phyloP scores from a whole-genome alignment of 2,329 filamentous ascomycete species.

The Fusarium sp. region DNA sequence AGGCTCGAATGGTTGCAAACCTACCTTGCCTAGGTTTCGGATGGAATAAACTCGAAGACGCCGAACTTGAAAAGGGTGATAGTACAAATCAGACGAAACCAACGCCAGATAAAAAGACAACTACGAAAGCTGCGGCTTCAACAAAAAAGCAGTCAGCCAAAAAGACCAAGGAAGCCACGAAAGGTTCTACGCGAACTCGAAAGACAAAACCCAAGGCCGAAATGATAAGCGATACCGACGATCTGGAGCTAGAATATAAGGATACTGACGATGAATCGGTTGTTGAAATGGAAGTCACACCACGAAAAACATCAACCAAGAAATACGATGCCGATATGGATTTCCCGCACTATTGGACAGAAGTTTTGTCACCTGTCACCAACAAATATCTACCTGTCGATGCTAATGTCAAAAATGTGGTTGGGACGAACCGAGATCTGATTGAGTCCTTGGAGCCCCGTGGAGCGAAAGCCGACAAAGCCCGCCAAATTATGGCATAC shows the following conservation, averaged over 20 bases:
- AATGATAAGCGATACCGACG: conserved; percentile 60
- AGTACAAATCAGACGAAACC: conserved; percentile 2
- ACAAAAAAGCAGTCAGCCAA: conserved; percentile 14
- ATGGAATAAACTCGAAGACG: conserved; percentile 89
- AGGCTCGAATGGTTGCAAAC: conserved; percentile 85
- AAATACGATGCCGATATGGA: conserved; percentile 81
- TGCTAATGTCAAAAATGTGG: conserved; percentile 74
- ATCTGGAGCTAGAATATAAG: conserved; percentile 55
- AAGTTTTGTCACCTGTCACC: conserved; percentile 85
- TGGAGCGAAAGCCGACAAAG: conserved; percentile 84
- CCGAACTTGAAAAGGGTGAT: conserved; percentile 64
- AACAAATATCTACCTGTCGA: conserved; percentile 85
- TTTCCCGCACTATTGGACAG: conserved; percentile 93
- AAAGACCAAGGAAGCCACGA: conserved; percentile 36
- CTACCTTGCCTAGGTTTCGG: conserved; percentile 90
- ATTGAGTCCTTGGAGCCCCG: conserved; percentile 84
- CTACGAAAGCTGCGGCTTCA: not conserved
- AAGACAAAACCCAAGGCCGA: conserved; percentile 24
- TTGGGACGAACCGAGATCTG: conserved; percentile 80
- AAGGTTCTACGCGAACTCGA: conserved; percentile 29
- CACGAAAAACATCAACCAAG: conserved; percentile 58
- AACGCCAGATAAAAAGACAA: conserved; percentile 19
- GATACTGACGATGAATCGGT: conserved; percentile 72
- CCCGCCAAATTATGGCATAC: conserved; percentile 91
- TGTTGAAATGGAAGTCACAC: conserved; percentile 64